These are phyloP conservation scores for Solanum piurae DNA, from an alignment of 257 asterid genomes.

Conservation along the genomic window DNA sequence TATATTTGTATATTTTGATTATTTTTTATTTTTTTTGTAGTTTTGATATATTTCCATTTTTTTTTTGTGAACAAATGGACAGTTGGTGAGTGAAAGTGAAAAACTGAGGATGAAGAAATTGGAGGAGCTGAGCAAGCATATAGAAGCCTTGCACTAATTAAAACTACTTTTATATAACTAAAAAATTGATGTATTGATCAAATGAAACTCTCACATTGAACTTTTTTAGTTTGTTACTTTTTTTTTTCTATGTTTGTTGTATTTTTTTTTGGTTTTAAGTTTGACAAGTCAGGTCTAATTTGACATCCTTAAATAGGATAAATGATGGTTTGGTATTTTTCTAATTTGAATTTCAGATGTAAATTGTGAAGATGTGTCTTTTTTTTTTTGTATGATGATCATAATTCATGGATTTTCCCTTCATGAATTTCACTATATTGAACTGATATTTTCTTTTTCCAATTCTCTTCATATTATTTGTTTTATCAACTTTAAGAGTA, in stretches of 20 bases:
- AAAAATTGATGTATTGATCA: neutral
- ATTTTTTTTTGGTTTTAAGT: neutral
- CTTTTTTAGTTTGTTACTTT: neutral
- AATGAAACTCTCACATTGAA: neutral
- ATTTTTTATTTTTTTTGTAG: neutral
- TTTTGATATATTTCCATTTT: neutral
- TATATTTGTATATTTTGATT: no score
- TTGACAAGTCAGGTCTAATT: neutral
- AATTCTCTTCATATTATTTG: neutral
- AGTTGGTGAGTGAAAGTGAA: constrained; percentile 88
- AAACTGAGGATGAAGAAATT: constrained; percentile 70
- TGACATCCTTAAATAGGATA: neutral
- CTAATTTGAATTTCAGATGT: neutral
- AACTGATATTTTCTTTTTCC: neutral
- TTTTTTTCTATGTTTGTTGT: neutral
- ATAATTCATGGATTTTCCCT: neutral
- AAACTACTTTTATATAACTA: neutral
- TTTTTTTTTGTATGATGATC: neutral
- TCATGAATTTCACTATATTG: neutral
- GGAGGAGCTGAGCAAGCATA: constrained; percentile 76
- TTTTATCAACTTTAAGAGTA: neutral
- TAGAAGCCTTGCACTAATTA: constrained; percentile 37
- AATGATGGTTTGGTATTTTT: neutral
- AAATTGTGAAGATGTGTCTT: neutral
- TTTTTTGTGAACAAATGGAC: constrained; percentile 3